Evolutionary conservation across 2,329 filamentous ascomycete genomes (phyloP).

Genomic region (Myrmaecium sp.): DNA sequence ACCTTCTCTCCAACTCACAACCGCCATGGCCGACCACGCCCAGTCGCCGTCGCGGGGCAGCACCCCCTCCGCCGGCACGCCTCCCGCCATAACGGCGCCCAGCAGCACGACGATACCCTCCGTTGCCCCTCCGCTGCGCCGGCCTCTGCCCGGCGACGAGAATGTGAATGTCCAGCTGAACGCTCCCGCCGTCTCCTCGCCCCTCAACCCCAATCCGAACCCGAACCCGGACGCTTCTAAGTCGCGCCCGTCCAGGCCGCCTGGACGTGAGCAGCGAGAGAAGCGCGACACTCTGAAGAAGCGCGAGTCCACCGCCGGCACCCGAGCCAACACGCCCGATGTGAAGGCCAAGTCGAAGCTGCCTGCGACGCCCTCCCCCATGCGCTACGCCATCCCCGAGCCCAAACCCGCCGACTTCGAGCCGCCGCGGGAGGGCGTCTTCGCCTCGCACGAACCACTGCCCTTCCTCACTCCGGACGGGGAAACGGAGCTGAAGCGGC

Average conservation of each 20-base stretch:
- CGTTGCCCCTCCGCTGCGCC: slow-evolving; percentile 41
- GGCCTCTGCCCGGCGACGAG: slow-evolving; percentile 50
- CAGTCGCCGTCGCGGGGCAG: slow-evolving; percentile 18
- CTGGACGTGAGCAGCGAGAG: slow-evolving; percentile 26
- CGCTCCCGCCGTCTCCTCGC: slow-evolving; percentile 53
- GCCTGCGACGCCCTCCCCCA: slow-evolving; percentile 25
- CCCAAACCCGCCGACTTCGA: slow-evolving; percentile 32
- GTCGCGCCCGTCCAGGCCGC: slow-evolving; percentile 23
- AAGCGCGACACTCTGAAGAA: slow-evolving; percentile 38
- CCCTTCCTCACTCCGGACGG: slow-evolving; percentile 26
- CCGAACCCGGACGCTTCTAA: too few species aligned
- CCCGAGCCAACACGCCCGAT: slow-evolving; percentile 22
- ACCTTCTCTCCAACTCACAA: slow-evolving; percentile 1
- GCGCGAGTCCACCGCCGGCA: slow-evolving; percentile 27
- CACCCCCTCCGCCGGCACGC: slow-evolving; percentile 16
- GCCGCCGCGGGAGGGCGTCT: slow-evolving; percentile 28
- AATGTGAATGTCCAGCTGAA: too few species aligned
- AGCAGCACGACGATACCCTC: slow-evolving; percentile 5
- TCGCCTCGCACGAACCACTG: slow-evolving; percentile 29
- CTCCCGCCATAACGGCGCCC: slow-evolving; percentile 4
- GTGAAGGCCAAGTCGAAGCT: slow-evolving; percentile 21
- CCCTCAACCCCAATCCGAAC: slow-evolving; percentile 44
- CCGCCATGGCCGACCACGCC: slow-evolving; percentile 19
- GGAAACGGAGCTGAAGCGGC: slow-evolving; percentile 27
- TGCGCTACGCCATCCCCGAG: slow-evolving; percentile 33